These are phyloP conservation scores for Immersiella caudata DNA, from an alignment of 495 filamentous ascomycete genomes.

Conservation along the genomic window DNA sequence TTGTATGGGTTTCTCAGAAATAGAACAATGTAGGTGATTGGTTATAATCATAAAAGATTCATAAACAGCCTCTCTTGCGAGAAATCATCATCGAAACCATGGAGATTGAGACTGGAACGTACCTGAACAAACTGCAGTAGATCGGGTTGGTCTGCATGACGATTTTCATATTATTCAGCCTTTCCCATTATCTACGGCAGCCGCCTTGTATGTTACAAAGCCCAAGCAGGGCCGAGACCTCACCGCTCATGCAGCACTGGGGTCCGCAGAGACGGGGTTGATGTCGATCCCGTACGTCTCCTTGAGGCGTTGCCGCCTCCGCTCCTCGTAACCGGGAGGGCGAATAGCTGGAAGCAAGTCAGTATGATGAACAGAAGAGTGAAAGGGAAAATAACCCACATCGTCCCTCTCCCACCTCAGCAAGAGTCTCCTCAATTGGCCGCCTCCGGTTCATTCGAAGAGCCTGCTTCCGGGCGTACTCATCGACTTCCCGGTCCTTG, in stretches of 20 bases:
- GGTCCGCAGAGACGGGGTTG: constrained; percentile 50
- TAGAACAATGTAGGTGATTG: constrained; percentile 52
- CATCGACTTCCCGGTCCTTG: constrained; percentile 64
- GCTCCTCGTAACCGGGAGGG: constrained; percentile 82
- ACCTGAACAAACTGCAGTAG: constrained; percentile 20
- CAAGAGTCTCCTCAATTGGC: constrained; percentile 80
- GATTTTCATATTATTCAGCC: constrained; percentile 28
- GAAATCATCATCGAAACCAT: constrained; percentile 39
- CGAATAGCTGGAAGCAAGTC: constrained; percentile 66
- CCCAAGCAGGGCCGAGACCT: constrained; percentile 3
- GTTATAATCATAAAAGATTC: constrained; percentile 50
- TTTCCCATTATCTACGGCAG: constrained; percentile 34
- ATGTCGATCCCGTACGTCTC: constrained; percentile 91
- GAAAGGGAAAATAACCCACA: constrained; percentile 54
- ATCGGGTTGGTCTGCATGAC: constrained; percentile 10
- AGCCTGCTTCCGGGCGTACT: constrained; percentile 76
- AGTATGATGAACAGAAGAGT: constrained; percentile 24
- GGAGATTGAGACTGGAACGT: constrained; percentile 17
- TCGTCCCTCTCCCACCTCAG: constrained; percentile 85
- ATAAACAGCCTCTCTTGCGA: constrained; percentile 55
- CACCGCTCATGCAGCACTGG: constrained; percentile 29
- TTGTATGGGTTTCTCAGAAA: constrained; percentile 36
- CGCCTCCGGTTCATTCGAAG: constrained; percentile 73
- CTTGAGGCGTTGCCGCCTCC: constrained; percentile 80
- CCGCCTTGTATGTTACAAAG: constrained; percentile 33